Evolutionary conservation across 768 basidiomycete genomes (phyloP), one percentile per base, ranked within the genome.

Genomic region (Mycena epipterygia): DNA sequence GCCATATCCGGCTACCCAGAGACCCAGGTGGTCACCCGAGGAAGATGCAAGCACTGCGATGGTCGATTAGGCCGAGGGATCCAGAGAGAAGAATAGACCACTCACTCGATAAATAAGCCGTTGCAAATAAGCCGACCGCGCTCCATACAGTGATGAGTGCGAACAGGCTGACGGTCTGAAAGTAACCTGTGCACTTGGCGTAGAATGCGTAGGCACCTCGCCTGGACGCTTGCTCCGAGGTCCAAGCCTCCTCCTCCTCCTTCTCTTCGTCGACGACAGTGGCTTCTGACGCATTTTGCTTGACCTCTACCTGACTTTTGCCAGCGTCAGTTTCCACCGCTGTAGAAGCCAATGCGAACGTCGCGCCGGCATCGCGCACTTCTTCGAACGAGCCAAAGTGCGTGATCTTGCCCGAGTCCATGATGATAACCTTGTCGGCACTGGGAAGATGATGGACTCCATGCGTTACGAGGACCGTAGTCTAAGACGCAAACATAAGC

Each of bases 321-420:
- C 49, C 35, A 1, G 33, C 27, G 21, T 30, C 29, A 17, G 35
- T 19, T 0, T 53, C 37, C 21, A 25, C 62, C 13, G 49, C 37
- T 19, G 51, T 32, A 12, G 62, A 53, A 19, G 62, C 51, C 35
- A 63, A 30, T 5, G 49, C 62, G 25, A 63, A 53, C 11, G 33
- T 29, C 33, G 62, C 51, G 37, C 62, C 51, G 17, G 62, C 49
- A 39, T 63, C 49, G 25, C 48, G 62, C 17, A 63, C 62, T n/a
- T 65, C 35, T 37, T 66, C 64, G 30, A 71, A 71, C 19, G 70
- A 48, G 51, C 70, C 70, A 32, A 71, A 63, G 49, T 63, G 62
- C 25, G 62, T 63, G 49, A 63, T 51, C 25, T 9, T 63, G 23
- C 62, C 62, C 2, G 62, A 49, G 35, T 39, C 62, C 62, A 52